Base-by-base conservation (phyloP, 257 asterid genomes). In the Salvia miltiorrhiza region DNA sequence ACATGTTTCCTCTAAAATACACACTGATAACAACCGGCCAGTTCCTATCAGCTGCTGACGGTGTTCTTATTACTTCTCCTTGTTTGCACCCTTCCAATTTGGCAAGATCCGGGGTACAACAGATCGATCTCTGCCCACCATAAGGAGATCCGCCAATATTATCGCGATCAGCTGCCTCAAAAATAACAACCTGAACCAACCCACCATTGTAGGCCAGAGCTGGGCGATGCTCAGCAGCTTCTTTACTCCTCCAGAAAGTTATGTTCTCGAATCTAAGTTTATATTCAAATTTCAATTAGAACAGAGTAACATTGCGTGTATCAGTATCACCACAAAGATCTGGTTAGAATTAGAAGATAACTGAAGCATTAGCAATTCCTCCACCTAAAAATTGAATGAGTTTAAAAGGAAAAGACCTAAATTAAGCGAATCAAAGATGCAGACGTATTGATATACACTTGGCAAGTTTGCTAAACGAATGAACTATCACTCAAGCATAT, bases 41-140 rank as follows among this genome's bases (percentile, higher is more conserved):
- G 63, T 75, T 73, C 62, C 77, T 73, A 73, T 88, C 85, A 32
- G 78, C 73, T 63, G 85, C 78, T 11, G 99, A 94, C 30, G 93
- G 92, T 63, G 80, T 68, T 72, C 79, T 76, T 48, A 94, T 94
- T 19, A 94, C 93, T 81, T 87, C 88, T 9, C 99, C 97, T 78
- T 94, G 81, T 67, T 83, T 91, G 86, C 99, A 94, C 23, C 96
- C 97, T 85, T 91, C 99, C 47, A 91, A 75, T 81, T 91, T 91
- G 55, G 99, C 92, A 65, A 91, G 95, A 94, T 94, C 99, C 19
- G 96, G 55, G 43, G 97, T 91, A 86, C 99, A 94, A 80, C 99
- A 94, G 33, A 94, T 91, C 26, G 97, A 84, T 79, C 96, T 91
- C 78, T 94, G 99, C 54, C 99, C 99, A 39, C 95, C 95, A 79